Percentiles rank a stretch among this genome's conserved stretches.
phyloP scores from a whole-genome alignment of 176 grass and related monocot genomes.

The Rhipidocladum racemiflorum region DNA sequence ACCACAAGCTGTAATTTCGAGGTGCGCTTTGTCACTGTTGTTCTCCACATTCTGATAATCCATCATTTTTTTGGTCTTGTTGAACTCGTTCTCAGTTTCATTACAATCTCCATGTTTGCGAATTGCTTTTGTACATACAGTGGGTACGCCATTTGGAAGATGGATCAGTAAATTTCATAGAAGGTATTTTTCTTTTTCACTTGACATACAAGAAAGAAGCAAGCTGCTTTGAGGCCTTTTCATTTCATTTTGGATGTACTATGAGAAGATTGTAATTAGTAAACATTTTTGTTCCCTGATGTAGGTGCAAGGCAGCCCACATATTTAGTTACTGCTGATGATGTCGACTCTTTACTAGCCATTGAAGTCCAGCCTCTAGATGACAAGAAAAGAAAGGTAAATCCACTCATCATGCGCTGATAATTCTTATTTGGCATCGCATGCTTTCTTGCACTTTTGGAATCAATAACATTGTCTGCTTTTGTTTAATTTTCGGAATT shows the following conservation, averaged over 20 bases:
- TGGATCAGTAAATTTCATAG: slow-evolving; percentile 88
- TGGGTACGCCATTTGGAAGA: slow-evolving; percentile 93
- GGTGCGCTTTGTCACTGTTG: slow-evolving; percentile 33
- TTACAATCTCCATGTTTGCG: slow-evolving; percentile 35
- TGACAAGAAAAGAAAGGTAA: slow-evolving; percentile 87
- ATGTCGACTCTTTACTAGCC: slow-evolving; percentile 75
- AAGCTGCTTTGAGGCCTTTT: slow-evolving; percentile 15
- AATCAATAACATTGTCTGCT: slow-evolving; percentile 15
- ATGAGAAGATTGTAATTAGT: background rate
- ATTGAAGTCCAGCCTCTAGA: slow-evolving; percentile 95
- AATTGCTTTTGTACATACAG: slow-evolving; percentile 42
- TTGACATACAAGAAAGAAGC: background rate
- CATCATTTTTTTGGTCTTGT: slow-evolving; percentile 13
- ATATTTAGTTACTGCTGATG: slow-evolving; percentile 97
- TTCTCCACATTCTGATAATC: background rate
- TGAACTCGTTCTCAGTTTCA: slow-evolving; percentile 11
- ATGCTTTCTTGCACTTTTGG: background rate
- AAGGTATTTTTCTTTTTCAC: slow-evolving; percentile 53
- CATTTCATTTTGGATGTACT: slow-evolving; percentile 19
- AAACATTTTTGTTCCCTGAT: slow-evolving; percentile 13
- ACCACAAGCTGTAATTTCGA: slow-evolving; percentile 98
- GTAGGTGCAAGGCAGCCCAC: slow-evolving; percentile 78
- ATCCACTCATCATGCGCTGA: background rate
- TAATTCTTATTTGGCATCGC: slow-evolving; percentile 1
- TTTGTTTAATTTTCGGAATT: background rate